phyloP scores from a whole-genome alignment of 305 asterid genomes.

The Rubia balearica region DNA sequence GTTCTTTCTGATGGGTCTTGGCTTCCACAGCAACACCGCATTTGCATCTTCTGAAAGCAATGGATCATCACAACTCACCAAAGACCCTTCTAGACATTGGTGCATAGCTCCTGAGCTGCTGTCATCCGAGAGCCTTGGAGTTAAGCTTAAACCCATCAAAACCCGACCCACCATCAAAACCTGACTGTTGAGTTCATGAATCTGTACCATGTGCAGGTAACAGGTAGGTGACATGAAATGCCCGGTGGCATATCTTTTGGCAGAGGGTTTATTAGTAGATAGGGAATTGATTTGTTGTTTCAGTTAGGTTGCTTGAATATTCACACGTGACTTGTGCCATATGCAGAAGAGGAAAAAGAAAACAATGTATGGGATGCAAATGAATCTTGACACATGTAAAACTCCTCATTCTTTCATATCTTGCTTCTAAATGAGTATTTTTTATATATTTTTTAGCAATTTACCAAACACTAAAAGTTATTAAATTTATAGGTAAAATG shows the following conservation, averaged over 20 bases:
- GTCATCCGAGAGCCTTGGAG: constrained; percentile 20
- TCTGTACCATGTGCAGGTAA: not conserved
- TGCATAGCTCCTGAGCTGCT: constrained; percentile 23
- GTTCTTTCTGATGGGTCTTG: constrained; percentile 25
- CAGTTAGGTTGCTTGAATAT: constrained; percentile 3
- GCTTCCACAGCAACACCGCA: constrained; percentile 15
- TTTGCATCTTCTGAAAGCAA: constrained; percentile 8
- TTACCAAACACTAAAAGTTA: too few species aligned
- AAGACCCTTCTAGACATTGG: constrained; percentile 15
- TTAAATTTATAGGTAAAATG: too few species aligned
- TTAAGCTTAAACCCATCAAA: constrained; percentile 29
- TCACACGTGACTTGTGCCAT: not conserved
- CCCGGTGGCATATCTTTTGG: not conserved
- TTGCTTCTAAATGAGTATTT: too few species aligned
- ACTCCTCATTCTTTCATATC: not conserved
- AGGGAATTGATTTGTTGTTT: not conserved
- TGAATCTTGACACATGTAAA: not conserved
- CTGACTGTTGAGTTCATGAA: constrained; percentile 3
- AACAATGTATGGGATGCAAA: not conserved
- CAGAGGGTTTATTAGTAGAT: constrained; percentile 13
- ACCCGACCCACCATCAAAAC: constrained; percentile 15
- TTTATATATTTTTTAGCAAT: too few species aligned
- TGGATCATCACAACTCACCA: not conserved
- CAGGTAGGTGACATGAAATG: not conserved
- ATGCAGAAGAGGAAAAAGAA: not conserved